A percentile compares a stretch with the other conserved stretches of the same genome.
Evolutionary conservation across 192 early-diverging fungal species (phyloP).

Genomic region (Entomortierella beljakovae): DNA sequence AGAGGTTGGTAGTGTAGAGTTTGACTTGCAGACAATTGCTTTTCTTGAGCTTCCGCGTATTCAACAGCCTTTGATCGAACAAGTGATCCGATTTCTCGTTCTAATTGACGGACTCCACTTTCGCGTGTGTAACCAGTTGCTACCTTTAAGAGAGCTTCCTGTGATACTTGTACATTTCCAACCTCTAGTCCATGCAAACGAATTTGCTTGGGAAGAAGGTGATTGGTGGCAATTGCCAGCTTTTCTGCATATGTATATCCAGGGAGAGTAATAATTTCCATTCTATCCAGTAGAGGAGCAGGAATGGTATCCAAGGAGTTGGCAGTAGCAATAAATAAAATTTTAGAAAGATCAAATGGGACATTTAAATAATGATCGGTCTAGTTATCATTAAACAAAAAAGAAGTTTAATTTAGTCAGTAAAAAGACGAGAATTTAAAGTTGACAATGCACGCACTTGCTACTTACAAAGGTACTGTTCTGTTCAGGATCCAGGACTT

Average conservation of each 20-base stretch:
- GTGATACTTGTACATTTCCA: conserved; percentile 60
- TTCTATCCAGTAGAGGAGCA: conserved; percentile 82
- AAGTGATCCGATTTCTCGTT: conserved; percentile 78
- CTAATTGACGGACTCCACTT: conserved; percentile 81
- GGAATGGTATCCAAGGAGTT: conserved; percentile 84
- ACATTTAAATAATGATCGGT: conserved; percentile 86
- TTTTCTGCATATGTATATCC: conserved; percentile 92
- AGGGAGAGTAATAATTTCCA: conserved; percentile 82
- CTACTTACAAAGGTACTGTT: conserved; percentile 73
- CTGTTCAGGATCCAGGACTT: conserved; percentile 90
- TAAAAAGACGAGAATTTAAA: neutral
- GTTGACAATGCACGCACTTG: neutral
- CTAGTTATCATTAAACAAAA: conserved; percentile 14
- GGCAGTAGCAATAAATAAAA: conserved; percentile 89
- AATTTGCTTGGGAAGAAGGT: conserved; percentile 83
- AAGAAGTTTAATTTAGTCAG: neutral
- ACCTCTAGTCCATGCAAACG: conserved; percentile 68
- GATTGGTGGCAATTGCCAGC: conserved; percentile 75
- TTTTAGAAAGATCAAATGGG: conserved; percentile 67
- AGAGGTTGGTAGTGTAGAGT: conserved; percentile 55
- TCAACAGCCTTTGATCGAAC: conserved; percentile 77
- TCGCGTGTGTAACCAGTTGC: conserved; percentile 83
- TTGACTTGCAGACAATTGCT: conserved; percentile 1
- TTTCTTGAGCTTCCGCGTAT: conserved; percentile 69
- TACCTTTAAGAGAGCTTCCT: conserved; percentile 68